Base-by-base conservation (phyloP, 2,329 filamentous ascomycete genomes). In the Periconia digitata region DNA sequence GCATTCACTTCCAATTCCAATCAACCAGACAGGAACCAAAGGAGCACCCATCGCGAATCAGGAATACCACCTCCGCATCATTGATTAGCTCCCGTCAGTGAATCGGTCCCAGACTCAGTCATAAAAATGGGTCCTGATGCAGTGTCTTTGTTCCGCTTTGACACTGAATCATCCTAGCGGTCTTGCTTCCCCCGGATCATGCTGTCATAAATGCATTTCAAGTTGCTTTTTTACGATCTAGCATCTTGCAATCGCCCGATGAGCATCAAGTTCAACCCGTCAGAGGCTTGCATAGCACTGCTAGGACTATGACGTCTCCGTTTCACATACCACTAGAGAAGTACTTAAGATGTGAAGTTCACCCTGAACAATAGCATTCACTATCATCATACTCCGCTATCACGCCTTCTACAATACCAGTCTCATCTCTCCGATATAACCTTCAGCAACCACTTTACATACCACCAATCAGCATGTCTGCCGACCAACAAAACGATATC, bases 401-500 rank as follows among this genome's bases (percentile, higher is more conserved):
- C 12, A 40, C 20, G 8, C 21, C 27, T 44, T 20, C 27, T 21
- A 27, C 27, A n/a, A 40, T 22, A n/a, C 43, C 34, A n/a, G n/a
- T n/a, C n/a, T n/a, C n/a, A n/a, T n/a, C n/a, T n/a, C n/a, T 5
- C 16, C 23, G 46, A 27, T 32, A 8, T 17, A 16, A 17, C 12
- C 13, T 18, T 12, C 23, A 46, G n/a, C n/a, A n/a, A n/a, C n/a
- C n/a, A n/a, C n/a, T 46, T 47, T 38, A 42, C 39, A 46, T 21
- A 37, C 35, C 20, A 41, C 42, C 43, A 43, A 43, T 29, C 54
- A 62, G 36, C 7, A 71, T 71, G 68, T 65, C 66, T 43, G 51
- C 59, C 49, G 59, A 40, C 20, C 18, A 44, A 13, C 17, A 63
- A 40, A 62, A 65, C 46, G 58, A 66, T 18, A 40, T 53, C 43